Evolutionary conservation across 164 flowering plant species (phyloP).

Genomic region (Houttuynia cordata): DNA sequence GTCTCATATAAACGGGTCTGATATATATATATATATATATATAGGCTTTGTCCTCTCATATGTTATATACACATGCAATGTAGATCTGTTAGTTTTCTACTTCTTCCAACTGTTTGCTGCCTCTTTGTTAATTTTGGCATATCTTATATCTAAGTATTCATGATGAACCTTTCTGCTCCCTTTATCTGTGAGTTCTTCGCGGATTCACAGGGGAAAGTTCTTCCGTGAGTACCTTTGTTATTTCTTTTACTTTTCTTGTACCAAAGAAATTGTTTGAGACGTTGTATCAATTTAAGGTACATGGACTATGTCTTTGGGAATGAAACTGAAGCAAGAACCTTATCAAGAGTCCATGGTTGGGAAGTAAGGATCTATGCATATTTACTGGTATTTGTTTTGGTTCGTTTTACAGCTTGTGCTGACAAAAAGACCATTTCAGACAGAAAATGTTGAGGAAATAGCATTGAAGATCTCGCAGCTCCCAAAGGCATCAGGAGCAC

Average conservation of each 20-base stretch:
- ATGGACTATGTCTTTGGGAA: constrained; percentile 86
- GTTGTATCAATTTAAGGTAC: constrained; percentile 30
- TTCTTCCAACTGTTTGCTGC: too few relatives aligned
- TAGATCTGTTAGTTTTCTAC: neutral
- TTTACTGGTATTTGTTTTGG: neutral
- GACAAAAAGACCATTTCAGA: constrained; percentile 26
- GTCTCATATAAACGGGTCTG: too few relatives aligned
- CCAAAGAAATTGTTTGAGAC: neutral
- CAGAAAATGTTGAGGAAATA: constrained; percentile 85
- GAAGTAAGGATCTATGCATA: constrained; percentile 42
- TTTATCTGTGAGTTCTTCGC: constrained; percentile 90
- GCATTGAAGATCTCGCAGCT: constrained; percentile 69
- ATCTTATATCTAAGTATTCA: constrained; percentile 39
- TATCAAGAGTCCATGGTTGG: constrained; percentile 86
- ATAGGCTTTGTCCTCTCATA: too few relatives aligned
- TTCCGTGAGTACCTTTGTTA: constrained; percentile 50
- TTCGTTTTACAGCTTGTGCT: neutral
- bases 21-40: too few relatives aligned
- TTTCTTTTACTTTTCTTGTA: neutral
- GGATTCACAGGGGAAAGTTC: constrained; percentile 68
- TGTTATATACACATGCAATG: neutral
- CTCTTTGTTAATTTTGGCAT: too few relatives aligned
- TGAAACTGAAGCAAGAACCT: constrained; percentile 91
- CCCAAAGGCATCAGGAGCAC: constrained; percentile 81
- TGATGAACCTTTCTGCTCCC: constrained; percentile 94